phyloP scores from a whole-genome alignment of 2,329 filamentous ascomycete genomes.

The Ceratocystis cubensis region DNA sequence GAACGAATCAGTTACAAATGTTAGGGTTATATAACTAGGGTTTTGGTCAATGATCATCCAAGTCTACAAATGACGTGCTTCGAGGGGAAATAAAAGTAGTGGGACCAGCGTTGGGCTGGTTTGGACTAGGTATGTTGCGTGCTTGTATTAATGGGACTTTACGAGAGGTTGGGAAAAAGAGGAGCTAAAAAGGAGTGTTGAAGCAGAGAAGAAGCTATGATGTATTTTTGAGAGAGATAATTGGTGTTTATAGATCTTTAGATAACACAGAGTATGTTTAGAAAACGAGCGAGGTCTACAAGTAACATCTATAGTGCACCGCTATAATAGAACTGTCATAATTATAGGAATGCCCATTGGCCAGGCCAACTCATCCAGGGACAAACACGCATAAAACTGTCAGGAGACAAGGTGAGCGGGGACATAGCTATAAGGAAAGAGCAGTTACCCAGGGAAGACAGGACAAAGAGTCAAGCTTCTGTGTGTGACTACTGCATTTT shows the following conservation, averaged over 20 bases:
- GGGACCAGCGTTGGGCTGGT: background rate
- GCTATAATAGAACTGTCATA: background rate
- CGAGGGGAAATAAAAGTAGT: background rate
- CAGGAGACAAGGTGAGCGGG: background rate
- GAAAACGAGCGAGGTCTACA: background rate
- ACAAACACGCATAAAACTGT: background rate
- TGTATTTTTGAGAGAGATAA: background rate
- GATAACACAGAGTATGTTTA: background rate
- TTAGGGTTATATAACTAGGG: background rate
- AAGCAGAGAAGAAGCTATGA: background rate
- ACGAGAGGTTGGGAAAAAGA: background rate
- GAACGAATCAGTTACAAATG: too few species aligned
- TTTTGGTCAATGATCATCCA: background rate
- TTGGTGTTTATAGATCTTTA: background rate
- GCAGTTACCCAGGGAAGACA: background rate
- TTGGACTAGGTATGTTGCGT: background rate
- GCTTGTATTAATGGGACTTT: background rate
- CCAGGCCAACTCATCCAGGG: background rate
- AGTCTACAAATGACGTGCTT: conserved; percentile 4
- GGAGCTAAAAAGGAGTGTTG: background rate
- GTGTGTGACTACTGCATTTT: too few species aligned
- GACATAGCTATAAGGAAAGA: background rate
- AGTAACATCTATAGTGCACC: background rate
- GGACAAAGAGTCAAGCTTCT: background rate
- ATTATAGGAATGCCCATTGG: background rate